Evolutionary conservation across 768 basidiomycete species (phyloP), one percentile per base, ranked within the genome.

Genomic region (Plicaturopsis crispa): DNA sequence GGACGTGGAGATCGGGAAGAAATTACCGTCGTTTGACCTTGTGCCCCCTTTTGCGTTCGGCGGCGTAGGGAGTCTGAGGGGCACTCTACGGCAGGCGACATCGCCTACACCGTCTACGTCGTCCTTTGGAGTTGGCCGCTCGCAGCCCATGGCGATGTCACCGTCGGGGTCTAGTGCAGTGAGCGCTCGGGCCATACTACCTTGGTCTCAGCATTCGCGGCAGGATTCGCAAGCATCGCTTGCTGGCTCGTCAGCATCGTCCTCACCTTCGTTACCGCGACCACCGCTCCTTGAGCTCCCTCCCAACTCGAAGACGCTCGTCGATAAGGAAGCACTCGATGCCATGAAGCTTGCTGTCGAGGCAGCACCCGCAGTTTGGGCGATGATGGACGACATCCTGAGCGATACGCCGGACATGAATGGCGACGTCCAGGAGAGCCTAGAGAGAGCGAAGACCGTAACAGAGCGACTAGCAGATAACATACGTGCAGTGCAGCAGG

Each of bases 1-100:
- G 53, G 92, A 96, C 54, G 84, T 94, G 5, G 83, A 94, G 53
- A 79, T 87, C 36, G 92, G 92, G 28, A 88, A 81, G 59, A 67
- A 75, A 39, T 55, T 87, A 35, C 83, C 86, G 6, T 81, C 80
- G n/a, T 74, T 75, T 46, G 72, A 78, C 32, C 58, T 65, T 11
- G 46, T 67, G 6, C 44, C 41, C 36, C 46, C 47, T 13, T 64
- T 69, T 26, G 50, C 48, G 22, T 51, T 55, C 6, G n/a, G n/a
- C n/a, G n/a, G n/a, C n/a, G n/a, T n/a, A n/a, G n/a, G n/a, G n/a
- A n/a, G n/a, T n/a, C 59, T 72, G 30, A 72, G 76, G 26, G 63
- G 69, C 11, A 72, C 74, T 4, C 72, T 78, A 51, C 69, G 72
- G 35, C 63, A 67, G 37, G 55, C 62, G 31, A 66, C 67, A 14